phyloP scores from a whole-genome alignment of 352 stramenopile species.

The Globisporangium cederbergense region DNA sequence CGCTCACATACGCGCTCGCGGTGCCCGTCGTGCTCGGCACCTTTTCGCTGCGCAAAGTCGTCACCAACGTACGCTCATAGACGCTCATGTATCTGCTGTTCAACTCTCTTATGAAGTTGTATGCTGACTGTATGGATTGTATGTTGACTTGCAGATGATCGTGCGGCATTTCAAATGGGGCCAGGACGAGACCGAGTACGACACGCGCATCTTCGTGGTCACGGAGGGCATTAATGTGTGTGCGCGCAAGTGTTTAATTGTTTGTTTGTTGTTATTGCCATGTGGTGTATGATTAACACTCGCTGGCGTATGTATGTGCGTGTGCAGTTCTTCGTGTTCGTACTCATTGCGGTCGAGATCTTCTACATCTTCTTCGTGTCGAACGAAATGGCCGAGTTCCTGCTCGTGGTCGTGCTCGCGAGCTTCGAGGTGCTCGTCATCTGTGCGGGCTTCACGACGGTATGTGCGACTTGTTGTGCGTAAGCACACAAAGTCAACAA shows the following conservation, averaged over 20 bases:
- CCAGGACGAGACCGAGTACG: constrained; percentile 52
- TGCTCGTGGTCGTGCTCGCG: constrained; percentile 70
- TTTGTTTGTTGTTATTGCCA: not conserved
- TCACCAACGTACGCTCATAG: constrained; percentile 53
- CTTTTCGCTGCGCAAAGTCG: constrained; percentile 68
- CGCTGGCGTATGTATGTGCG: not conserved
- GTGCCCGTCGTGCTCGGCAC: constrained; percentile 71
- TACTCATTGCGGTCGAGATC: constrained; percentile 75
- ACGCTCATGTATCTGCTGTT: not conserved
- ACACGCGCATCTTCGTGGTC: constrained; percentile 78
- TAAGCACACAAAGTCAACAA: not conserved
- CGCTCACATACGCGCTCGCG: constrained; percentile 54
- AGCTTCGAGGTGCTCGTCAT: constrained; percentile 59
- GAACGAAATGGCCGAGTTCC: constrained; percentile 52
- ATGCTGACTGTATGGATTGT: constrained; percentile 6
- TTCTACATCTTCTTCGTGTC: constrained; percentile 84
- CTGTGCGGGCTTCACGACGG: constrained; percentile 62
- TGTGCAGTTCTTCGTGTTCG: constrained; percentile 54
- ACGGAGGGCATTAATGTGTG: constrained; percentile 64
- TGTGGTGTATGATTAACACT: not conserved
- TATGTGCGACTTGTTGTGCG: constrained; percentile 17
- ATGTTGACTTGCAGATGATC: constrained; percentile 35
- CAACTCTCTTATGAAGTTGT: not conserved
- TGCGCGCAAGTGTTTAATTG: not conserved
- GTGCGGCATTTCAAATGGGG: constrained; percentile 81